Base-by-base conservation (phyloP, 1,284 basidiomycete genomes). In the Irpex lacteus region DNA sequence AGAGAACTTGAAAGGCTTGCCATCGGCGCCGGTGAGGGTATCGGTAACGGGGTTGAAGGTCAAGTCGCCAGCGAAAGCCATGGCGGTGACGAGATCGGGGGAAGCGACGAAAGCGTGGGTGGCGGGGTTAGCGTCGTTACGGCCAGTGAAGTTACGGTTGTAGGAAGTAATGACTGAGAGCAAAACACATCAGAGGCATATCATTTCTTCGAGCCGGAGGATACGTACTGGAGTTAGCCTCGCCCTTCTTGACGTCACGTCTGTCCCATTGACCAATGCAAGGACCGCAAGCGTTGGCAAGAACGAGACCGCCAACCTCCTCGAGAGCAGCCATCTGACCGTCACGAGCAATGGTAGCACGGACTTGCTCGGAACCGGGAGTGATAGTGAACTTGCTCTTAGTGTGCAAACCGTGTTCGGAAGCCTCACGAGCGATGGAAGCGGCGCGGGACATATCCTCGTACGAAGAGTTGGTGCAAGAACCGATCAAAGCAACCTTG, bases 111-210 rank as follows among this genome's bases (percentile, higher is more conserved):
- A 99, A 63, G 96, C 96, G 80, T 98, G 97, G 59, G 98, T 99
- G 68, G 95, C 96, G 44, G 96, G 96, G 88, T 99, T 99, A 73
- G 97, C 97, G 76, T 99, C 98, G 81, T 99, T 99, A 78, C 97
- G 95, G 67, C 96, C 97, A 71, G 97, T 98, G 84, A 99, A 99
- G 91, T 99, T 99, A 80, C 98, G 96, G 90, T 99, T 99, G 90
- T 99, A 99, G 32, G 96, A 98, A 61, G 97, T 98, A 81, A 98
- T 95, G 84, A 98, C 89, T 92, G 59, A 19, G 26, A 26, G 60
- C 40, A 64, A 40, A 2, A 8, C 18, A 7, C 11, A n/a, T 52
- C 5, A 52, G 47, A 44, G 40, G 5, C 40, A 44, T 15, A 9
- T 59, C 61, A 50, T 57, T 60, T 9, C 61, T 60, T 26, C 65